Percentiles rank a stretch among this genome's conserved stretches.
Conservation (phyloP, 306 rosid genomes). For the Vigna hirtella region DNA sequence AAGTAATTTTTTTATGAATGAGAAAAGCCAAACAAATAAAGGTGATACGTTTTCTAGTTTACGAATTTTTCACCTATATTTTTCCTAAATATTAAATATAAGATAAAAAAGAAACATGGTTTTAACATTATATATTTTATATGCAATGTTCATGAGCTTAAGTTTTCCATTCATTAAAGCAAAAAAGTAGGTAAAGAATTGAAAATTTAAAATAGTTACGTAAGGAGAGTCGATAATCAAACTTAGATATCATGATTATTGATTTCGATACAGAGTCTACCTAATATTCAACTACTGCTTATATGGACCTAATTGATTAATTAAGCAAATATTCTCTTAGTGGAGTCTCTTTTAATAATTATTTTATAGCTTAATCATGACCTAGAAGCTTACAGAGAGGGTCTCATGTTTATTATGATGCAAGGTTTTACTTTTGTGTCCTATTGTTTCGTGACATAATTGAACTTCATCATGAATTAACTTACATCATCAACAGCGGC, state of each 20-base stretch:
- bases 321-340: background rate
- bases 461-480: background rate
- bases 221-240: background rate
- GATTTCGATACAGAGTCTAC: background rate
- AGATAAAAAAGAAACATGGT: background rate
- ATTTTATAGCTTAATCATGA: background rate
- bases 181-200: background rate
- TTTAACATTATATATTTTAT: background rate
- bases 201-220: background rate
- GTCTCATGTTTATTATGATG: background rate
- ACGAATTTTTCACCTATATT: background rate
- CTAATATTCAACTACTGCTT: background rate
- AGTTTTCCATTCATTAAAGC: background rate
- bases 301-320: background rate
- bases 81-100: background rate
- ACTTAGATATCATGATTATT: background rate
- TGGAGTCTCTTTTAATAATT: background rate
- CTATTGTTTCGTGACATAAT: background rate
- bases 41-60: background rate
- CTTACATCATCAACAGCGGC: slow-evolving; percentile 79
- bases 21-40: too few relatives aligned
- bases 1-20: background rate
- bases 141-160: background rate
- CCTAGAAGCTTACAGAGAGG: background rate
- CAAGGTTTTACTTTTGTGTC: slow-evolving; percentile 14